phyloP scores from a whole-genome alignment of 1,284 basidiomycete genomes.

The Apiotrichum gamsii region DNA sequence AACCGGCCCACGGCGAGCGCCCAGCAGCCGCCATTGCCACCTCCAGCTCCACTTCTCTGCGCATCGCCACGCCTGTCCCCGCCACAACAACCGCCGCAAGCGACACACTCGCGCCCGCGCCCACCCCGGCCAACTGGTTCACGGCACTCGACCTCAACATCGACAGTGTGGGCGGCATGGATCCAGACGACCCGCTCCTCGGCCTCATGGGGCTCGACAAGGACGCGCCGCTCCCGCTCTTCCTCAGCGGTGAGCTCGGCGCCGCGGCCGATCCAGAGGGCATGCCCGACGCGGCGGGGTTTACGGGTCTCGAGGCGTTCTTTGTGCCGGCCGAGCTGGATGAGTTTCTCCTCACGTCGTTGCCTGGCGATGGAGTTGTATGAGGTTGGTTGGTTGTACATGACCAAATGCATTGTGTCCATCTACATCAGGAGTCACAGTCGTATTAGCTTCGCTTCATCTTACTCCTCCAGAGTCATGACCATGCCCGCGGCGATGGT shows the following conservation, averaged over 20 bases:
- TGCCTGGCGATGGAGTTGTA: too few species aligned
- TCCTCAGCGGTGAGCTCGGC: conserved; percentile 23
- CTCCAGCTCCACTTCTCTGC: too few species aligned
- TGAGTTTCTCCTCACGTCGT: conserved; percentile 3
- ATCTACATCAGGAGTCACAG: too few species aligned
- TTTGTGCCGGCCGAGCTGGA: conserved; percentile 23
- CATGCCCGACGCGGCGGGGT: conserved; percentile 13
- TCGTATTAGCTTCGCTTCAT: too few species aligned
- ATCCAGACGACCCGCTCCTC: not conserved
- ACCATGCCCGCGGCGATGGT: conserved; percentile 77
- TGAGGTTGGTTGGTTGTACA: too few species aligned
- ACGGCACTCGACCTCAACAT: not conserved
- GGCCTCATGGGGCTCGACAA: not conserved
- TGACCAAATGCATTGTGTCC: too few species aligned
- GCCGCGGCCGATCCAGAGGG: conserved; percentile 1
- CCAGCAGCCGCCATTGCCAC: not conserved
- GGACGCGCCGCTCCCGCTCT: conserved; percentile 23
- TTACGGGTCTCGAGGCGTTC: conserved; percentile 26
- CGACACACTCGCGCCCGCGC: not conserved
- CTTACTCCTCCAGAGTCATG: conserved; percentile 6
- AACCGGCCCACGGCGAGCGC: too few species aligned
- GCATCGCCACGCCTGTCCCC: conserved; percentile 13
- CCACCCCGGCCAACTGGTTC: not conserved
- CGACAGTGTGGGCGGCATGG: not conserved
- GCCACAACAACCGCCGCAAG: conserved; percentile 4